Base-by-base conservation (phyloP, 768 basidiomycete genomes). In the Amanita phalloides region DNA sequence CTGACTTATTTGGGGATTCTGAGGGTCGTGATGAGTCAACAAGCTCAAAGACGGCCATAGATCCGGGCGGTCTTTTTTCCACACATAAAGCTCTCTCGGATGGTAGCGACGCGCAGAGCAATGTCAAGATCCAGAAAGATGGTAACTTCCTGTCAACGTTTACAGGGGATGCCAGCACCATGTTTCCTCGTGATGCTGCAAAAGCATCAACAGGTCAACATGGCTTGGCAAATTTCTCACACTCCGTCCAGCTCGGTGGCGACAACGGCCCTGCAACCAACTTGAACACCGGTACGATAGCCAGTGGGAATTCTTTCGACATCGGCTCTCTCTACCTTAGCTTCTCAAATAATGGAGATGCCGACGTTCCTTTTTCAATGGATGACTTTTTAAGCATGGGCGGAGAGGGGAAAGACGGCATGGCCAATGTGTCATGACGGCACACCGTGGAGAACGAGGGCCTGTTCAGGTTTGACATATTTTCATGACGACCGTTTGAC, bases 1-100 rank as follows among this genome's bases (percentile, higher is more conserved):
- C 68, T 4, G 74, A 76, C 58, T 64, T 84, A 11, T 86, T 84
- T 57, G 78, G 81, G 6, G 76, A 78, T 46, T 58, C 63, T 20
- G 57, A 64, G 13, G 74, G 71, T 36, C 54, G 70, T 5, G 56
- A 60, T 13, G 56, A 54, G 32, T 59, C 73, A 7, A 61, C 64
- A 39, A 65, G 67, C 30, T 61, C 65, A 13, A 68, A 65, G 47
- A 56, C 61, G 21, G 60, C 64, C 8, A 68, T 72, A 33, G 33
- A 33, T 13, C 33, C 33, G 54, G 73, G 78, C 47, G 71, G 70
- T 23, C 66, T 82, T 5, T 83, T 83, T 62, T 75, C 79, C 20
- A 77, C 81, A 1, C 32, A 35, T n/a, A 38, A 38, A 5, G 25
- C 1, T 13, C 38, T 14, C 10, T 39, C 43, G 4, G 33, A 53